A percentile compares a stretch with the other conserved stretches of the same genome.
phyloP scores from a whole-genome alignment of 2,329 filamentous ascomycete genomes.

The Aspergillus ibericus region DNA sequence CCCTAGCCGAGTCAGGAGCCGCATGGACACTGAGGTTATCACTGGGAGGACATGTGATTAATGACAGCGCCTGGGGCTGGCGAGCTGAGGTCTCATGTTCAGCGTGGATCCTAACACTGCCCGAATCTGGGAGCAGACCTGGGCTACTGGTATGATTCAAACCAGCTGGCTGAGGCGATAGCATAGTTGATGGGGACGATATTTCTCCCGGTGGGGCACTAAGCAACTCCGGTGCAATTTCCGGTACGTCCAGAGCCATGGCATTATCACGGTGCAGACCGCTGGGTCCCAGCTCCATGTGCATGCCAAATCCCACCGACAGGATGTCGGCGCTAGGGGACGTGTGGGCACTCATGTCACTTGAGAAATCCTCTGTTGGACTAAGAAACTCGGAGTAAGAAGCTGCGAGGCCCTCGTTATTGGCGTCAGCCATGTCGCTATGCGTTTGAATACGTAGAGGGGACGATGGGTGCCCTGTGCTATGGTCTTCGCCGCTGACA shows the following conservation, averaged over 20 bases:
- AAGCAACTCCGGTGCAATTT: background rate
- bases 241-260: constrained; percentile 4
- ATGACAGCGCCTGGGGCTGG: constrained; percentile 23
- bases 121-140: constrained; percentile 28
- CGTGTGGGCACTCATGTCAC: constrained; percentile 30
- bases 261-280: constrained; percentile 12
- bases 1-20: constrained; percentile 24
- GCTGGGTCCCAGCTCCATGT: constrained; percentile 16
- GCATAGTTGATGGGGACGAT: constrained; percentile 17
- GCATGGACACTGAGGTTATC: constrained; percentile 25
- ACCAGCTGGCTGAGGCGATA: constrained; percentile 34
- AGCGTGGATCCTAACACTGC: constrained; percentile 10
- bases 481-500: constrained; percentile 21
- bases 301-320: constrained; percentile 21
- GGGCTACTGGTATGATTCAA: constrained; percentile 33
- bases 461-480: constrained; percentile 19
- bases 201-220: constrained; percentile 9
- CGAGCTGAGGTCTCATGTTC: constrained; percentile 16
- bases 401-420: constrained; percentile 17
- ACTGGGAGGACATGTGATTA: constrained; percentile 26
- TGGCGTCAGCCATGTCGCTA: constrained; percentile 10
- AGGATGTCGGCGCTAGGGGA: constrained; percentile 26
- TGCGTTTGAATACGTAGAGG: constrained; percentile 11
- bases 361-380: constrained; percentile 29
- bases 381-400: constrained; percentile 32